Base-by-base conservation (phyloP, 345 rosid species). In the Dimocarpus longan region DNA sequence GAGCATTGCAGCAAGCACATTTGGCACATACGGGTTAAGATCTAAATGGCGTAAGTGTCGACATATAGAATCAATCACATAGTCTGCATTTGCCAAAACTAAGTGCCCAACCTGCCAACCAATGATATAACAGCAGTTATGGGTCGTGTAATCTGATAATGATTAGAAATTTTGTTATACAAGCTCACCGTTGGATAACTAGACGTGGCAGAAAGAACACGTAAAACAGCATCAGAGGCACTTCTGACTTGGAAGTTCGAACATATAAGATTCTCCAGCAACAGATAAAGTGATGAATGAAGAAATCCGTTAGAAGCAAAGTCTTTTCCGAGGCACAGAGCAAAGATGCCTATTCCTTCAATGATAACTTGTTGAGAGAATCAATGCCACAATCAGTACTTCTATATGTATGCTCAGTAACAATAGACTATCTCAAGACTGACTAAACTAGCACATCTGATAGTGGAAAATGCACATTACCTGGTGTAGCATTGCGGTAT, bases 1-100 rank as follows among this genome's bases (percentile, higher is more conserved):
- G 85, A 95, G 98, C 94, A 95, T 83, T 63, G 97, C 90, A 80
- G 99, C 96, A 80, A 95, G 95, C 76, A 95, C 99, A 89, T 85
- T 89, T 65, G 99, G 99, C 71, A 89, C 94, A 71, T 86, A 94
- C 68, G 97, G 94, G 76, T 95, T 90, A 75, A 93, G 92, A 90
- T 95, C 95, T 78, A 95, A 80, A 84, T 93, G 99, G 37, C 93
- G 95, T 54, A 95, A 82, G 75, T 95, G 99, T 76, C 86, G 95
- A 83, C 96, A 93, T 57, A 95, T 83, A 76, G 99, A 93, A 82
- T 95, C 99, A 76, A 93, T 66, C 50, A 95, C 79, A 79, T 95
- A 95, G 83, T 95, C 99, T 11, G 98, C 98, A 89, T 94, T 95
- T 73, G 87, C 92, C 88, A 93, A 83, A 81, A 95, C 94, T 76